phyloP scores from a whole-genome alignment of 768 basidiomycete species.

The Scleroderma citrinum region DNA sequence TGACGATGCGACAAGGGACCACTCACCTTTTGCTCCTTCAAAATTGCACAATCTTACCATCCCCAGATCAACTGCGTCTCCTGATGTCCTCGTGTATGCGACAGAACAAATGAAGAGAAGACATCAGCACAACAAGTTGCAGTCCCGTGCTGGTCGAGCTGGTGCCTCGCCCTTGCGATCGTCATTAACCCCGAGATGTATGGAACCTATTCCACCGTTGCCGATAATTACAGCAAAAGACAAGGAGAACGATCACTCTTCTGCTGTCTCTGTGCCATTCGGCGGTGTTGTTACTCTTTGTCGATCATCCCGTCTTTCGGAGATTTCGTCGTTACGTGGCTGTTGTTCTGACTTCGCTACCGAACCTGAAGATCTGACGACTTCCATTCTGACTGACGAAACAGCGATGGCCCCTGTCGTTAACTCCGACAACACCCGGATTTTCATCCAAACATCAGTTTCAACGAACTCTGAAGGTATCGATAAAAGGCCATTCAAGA shows the following conservation, averaged over 20 bases:
- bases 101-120: not conserved
- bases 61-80: not conserved
- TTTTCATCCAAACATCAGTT: slow-evolving; percentile 13
- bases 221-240: not conserved
- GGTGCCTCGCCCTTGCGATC: slow-evolving; percentile 3
- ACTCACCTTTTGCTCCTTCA: too few species aligned
- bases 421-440: not conserved
- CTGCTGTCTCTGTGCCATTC: not conserved
- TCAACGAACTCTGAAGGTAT: slow-evolving; percentile 6
- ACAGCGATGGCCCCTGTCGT: too few species aligned
- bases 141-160: slow-evolving; percentile 9
- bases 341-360: too few species aligned
- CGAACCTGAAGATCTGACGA: too few species aligned
- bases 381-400: too few species aligned
- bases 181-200: not conserved
- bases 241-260: not conserved
- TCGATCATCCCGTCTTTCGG: too few species aligned
- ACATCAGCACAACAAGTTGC: slow-evolving; percentile 7
- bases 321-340: too few species aligned
- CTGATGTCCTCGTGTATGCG: not conserved
- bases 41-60: too few species aligned
- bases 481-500: too few species aligned
- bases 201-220: not conserved
- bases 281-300: not conserved
- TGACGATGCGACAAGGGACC: too few species aligned